Conservation (phyloP, 1,139 yeast genomes). For the Scheffersomyces stambukii region DNA sequence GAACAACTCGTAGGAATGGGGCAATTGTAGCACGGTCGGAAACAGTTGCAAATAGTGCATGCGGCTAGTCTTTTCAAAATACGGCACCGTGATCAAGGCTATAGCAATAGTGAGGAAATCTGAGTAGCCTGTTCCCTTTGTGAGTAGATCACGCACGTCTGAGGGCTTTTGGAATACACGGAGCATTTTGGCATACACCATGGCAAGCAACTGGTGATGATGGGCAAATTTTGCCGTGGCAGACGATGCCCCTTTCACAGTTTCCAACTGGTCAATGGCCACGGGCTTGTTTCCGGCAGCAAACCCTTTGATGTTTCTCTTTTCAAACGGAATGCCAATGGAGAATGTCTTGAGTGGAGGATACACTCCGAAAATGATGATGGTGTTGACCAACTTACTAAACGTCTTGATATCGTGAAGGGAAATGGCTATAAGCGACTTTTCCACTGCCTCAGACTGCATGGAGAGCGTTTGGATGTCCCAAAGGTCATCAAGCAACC, state of each 20-base stretch:
- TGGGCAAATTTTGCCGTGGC: constrained; percentile 5
- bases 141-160: constrained; percentile 53
- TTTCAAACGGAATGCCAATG: constrained; percentile 63
- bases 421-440: constrained; percentile 62
- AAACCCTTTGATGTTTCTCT: constrained; percentile 51
- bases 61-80: constrained; percentile 13
- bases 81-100: constrained; percentile 46
- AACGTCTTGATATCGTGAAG: constrained; percentile 78
- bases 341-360: constrained; percentile 52
- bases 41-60: constrained; percentile 10
- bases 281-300: constrained; percentile 21
- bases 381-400: constrained; percentile 56
- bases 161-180: constrained; percentile 30
- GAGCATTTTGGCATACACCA: constrained; percentile 31
- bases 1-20: constrained; percentile 60
- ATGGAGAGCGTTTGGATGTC: constrained; percentile 35
- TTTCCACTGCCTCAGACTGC: constrained; percentile 14
- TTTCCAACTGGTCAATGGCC: constrained; percentile 15
- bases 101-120: constrained; percentile 60
- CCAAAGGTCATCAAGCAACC: constrained; percentile 26
- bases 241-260: constrained; percentile 4
- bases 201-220: constrained; percentile 22
- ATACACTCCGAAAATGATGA: constrained; percentile 69
- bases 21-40: constrained; percentile 20
- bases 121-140: constrained; percentile 69